Base-by-base conservation (phyloP, 208 protist genomes). In the Leptomonas seymouri region DNA sequence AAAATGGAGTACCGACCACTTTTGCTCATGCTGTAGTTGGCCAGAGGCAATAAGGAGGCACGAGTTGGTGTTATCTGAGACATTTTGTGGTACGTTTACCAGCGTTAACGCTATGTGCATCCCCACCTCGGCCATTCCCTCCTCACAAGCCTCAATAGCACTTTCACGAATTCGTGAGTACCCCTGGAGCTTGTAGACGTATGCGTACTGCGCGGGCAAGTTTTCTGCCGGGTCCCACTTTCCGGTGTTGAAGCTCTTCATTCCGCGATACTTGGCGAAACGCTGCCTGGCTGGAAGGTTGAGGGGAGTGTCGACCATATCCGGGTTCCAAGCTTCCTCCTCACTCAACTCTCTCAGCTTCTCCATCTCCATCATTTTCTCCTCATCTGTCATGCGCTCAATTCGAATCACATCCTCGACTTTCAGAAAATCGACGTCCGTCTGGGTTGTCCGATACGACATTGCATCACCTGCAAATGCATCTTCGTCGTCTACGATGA, bases 1-100 rank as follows among this genome's bases (percentile, higher is more conserved):
- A 55, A 93, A 96, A 54, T 96, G 91, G 0, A 96, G 63, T 23
- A 96, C 88, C 23, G 91, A 96, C 89, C 91, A 96, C 68, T 96
- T 96, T 68, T 96, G 91, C 67, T 96, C 88, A 61, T 96, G 88
- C 67, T 93, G 84, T 34, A 96, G 77, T 66, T 96, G 91, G 16
- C 83, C 91, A 23, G 91, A 96, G 16, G 85, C 86, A 79, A 96
- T 90, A 42, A 94, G 67, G 41, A 89, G 70, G 46, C 80, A 83
- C 30, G 53, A 69, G 21, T 58, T 55, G 39, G 65, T 45, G 51
- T 78, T 80, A 41, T 87, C 51, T 57, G 73, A 87, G 1, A 93
- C 85, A 31, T 25, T 62, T 34, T 48, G 44, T 23, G 86, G 80
- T 31, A 96, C 91, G 25, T 80, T 79, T 27, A 81, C 81, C 21